Conservation (phyloP, 2,329 filamentous ascomycete species). For the Sporothrix pseudoabietina region DNA sequence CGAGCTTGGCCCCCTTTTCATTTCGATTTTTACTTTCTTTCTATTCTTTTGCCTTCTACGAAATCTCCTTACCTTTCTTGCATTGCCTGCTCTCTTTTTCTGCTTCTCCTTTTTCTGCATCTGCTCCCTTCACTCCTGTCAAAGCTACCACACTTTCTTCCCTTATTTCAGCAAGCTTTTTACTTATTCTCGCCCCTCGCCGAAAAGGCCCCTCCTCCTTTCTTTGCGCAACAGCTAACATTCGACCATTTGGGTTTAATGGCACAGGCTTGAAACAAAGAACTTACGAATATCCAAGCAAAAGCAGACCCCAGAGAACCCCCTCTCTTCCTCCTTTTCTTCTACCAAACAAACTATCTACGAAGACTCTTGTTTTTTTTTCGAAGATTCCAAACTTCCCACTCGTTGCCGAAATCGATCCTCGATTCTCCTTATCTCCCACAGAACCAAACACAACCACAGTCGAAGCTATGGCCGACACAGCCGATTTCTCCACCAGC, state of each 20-base stretch:
- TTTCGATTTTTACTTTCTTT: constrained; percentile 6
- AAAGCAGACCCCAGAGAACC: constrained; percentile 23
- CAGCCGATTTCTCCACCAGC: constrained; percentile 48
- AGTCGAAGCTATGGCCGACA: constrained; percentile 48
- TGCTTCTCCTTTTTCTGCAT: background rate
- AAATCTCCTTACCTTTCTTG: background rate
- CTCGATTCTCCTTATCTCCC: constrained; percentile 6
- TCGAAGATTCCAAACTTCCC: constrained; percentile 18
- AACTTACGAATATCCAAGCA: constrained; percentile 21
- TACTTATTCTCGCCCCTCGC: constrained; percentile 5
- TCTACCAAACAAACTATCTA: background rate
- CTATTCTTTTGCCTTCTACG: background rate
- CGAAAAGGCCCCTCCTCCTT: background rate
- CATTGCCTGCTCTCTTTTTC: background rate
- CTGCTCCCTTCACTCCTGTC: background rate
- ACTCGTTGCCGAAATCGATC: background rate
- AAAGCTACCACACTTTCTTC: background rate
- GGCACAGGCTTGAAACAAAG: constrained; percentile 30
- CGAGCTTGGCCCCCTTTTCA: constrained; percentile 19
- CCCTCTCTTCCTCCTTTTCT: constrained; percentile 12
- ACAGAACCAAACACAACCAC: constrained; percentile 16
- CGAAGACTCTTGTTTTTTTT: background rate
- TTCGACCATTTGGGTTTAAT: constrained; percentile 25
- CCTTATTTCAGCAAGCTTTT: background rate
- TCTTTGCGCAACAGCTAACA: constrained; percentile 25